A percentile compares a stretch with the other conserved stretches of the same genome.
Evolutionary conservation across 2,329 filamentous ascomycete genomes (phyloP).

Genomic region (Nothophaeocryptopus gaeumannii): DNA sequence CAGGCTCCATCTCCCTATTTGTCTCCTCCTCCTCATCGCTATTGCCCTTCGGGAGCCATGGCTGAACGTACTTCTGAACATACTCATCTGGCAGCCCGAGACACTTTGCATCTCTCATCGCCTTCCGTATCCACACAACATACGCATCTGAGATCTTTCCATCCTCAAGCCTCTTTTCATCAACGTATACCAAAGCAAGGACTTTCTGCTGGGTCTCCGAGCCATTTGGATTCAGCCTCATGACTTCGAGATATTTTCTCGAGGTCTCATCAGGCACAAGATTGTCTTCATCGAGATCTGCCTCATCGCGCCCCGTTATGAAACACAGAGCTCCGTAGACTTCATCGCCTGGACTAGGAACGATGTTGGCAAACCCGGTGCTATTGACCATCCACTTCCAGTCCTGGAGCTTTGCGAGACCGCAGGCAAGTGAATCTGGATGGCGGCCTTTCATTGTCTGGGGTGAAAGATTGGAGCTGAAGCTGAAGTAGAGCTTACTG

Average conservation of each 20-base stretch:
- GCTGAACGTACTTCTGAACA: constrained; percentile 39
- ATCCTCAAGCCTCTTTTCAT: constrained; percentile 10
- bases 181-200: constrained; percentile 11
- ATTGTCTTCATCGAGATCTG: constrained; percentile 54
- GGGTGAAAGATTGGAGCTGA: constrained; percentile 11
- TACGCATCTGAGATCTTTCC: constrained; percentile 49
- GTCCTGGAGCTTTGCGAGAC: constrained; percentile 51
- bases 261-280: constrained; percentile 60
- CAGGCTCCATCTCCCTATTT: constrained; percentile 9
- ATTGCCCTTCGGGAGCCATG: constrained; percentile 4
- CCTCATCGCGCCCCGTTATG: constrained; percentile 44
- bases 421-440: constrained; percentile 16
- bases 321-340: constrained; percentile 55
- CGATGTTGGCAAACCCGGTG: constrained; percentile 64
- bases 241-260: constrained; percentile 44
- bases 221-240: constrained; percentile 5
- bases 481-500: constrained; percentile 17
- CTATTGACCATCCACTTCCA: constrained; percentile 64
- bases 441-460: constrained; percentile 13
- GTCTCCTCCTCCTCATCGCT: constrained; percentile 10
- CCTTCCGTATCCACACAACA: constrained; percentile 59
- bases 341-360: constrained; percentile 36
- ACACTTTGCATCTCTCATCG: constrained; percentile 32
- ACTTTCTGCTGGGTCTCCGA: constrained; percentile 7
- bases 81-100: constrained; percentile 38